Conservation (phyloP, 2,329 filamentous ascomycete species). For the Epichloe bromicola region DNA sequence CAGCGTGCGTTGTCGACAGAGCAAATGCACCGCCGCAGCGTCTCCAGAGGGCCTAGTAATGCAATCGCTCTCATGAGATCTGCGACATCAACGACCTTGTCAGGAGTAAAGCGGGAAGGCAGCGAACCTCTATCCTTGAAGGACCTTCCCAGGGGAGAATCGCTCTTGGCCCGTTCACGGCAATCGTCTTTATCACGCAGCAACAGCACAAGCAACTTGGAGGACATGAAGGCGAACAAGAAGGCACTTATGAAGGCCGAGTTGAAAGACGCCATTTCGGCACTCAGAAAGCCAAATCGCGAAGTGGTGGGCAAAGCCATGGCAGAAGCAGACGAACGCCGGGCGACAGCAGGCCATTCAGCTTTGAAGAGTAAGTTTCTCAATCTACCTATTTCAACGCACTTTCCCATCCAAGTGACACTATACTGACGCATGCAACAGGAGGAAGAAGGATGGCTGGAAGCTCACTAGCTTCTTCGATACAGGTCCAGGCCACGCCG, state of each 20-base stretch:
- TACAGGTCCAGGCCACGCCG: conserved; percentile 46
- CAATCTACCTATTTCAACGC: neutral
- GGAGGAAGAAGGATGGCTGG: conserved; percentile 40
- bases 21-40: conserved; percentile 37
- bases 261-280: conserved; percentile 59
- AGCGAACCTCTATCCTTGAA: conserved; percentile 45
- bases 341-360: conserved; percentile 33
- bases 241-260: conserved; percentile 57
- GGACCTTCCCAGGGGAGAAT: conserved; percentile 32
- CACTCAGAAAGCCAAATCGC: conserved; percentile 64
- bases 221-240: conserved; percentile 47
- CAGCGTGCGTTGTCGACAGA: conserved; percentile 51
- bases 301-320: conserved; percentile 53
- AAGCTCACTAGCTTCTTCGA: conserved; percentile 21
- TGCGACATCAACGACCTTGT: conserved; percentile 47
- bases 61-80: conserved; percentile 54
- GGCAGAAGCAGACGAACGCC: conserved; percentile 53
- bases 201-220: conserved; percentile 35
- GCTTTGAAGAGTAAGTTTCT: conserved; percentile 33
- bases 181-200: conserved; percentile 23
- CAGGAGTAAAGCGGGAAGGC: conserved; percentile 53
- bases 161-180: conserved; percentile 27
- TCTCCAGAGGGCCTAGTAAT: conserved; percentile 42
- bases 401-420: neutral
- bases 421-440: conserved; percentile 20